phyloP scores from a whole-genome alignment of 371 early-diverging fungal genomes.

The Globomyces sp. region DNA sequence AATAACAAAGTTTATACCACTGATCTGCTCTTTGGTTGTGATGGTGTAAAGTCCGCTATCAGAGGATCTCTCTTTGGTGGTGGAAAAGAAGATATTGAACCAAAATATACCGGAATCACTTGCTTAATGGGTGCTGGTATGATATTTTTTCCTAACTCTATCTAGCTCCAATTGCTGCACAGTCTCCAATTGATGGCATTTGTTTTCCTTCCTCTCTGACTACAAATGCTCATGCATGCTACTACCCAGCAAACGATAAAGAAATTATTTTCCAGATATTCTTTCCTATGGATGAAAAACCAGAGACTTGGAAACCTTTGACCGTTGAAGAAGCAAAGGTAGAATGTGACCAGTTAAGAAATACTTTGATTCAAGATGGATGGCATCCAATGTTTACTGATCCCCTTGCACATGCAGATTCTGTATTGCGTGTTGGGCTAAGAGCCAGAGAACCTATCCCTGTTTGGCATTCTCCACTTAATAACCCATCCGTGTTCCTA shows the following conservation, averaged over 20 bases:
- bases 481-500: constrained; percentile 3
- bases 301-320: constrained; percentile 36
- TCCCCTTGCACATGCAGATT: constrained; percentile 24
- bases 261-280: constrained; percentile 40
- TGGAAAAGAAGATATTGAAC: constrained; percentile 12
- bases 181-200: constrained; percentile 22
- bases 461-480: constrained; percentile 17
- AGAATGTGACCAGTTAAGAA: constrained; percentile 26
- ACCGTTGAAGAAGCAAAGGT: constrained; percentile 21
- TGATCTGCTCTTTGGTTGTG: constrained; percentile 35
- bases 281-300: constrained; percentile 30
- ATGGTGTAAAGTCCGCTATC: constrained; percentile 33
- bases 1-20: constrained; percentile 9
- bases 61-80: constrained; percentile 26
- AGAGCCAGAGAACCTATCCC: constrained; percentile 34
- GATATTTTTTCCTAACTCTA: too few species aligned
- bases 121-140: constrained; percentile 33
- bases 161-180: constrained; percentile 13
- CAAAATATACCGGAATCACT: constrained; percentile 35
- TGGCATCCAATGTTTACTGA: constrained; percentile 29
- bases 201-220: constrained; percentile 35
- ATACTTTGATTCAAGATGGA: constrained; percentile 24
- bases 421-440: constrained; percentile 35
- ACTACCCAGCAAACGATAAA: constrained; percentile 26
- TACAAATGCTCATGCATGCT: constrained; percentile 37